Evolutionary conservation across 140 eudicot genomes (phyloP).

Genomic region (Cichorium intybus): DNA sequence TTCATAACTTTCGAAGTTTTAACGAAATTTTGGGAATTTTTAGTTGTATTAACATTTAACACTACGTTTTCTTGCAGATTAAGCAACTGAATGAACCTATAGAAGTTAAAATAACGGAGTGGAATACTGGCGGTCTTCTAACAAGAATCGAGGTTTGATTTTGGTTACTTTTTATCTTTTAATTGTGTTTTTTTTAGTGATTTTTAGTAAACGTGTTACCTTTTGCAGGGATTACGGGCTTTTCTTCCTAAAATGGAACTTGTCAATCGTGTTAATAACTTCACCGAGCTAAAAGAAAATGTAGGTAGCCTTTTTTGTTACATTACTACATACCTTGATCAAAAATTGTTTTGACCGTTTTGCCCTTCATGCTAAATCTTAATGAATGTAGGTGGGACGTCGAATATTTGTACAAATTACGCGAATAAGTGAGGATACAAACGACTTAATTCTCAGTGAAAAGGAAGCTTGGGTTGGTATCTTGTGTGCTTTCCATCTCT

Average conservation of each 20-base stretch:
- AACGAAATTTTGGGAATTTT: conserved; percentile 7
- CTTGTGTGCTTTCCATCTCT: not conserved
- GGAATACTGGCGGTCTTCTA: conserved; percentile 94
- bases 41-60: conserved; percentile 14
- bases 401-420: conserved; percentile 65
- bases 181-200: not conserved
- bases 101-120: conserved; percentile 82
- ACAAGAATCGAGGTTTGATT: conserved; percentile 85
- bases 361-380: not conserved
- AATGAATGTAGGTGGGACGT: conserved; percentile 72
- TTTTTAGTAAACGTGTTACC: not conserved
- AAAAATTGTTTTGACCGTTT: not conserved
- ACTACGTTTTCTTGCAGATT: conserved; percentile 49
- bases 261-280: conserved; percentile 63
- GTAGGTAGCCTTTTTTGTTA: conserved; percentile 32
- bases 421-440: conserved; percentile 74
- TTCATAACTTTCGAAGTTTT: not conserved
- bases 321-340: not conserved
- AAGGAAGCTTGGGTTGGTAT: conserved; percentile 83
- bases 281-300: conserved; percentile 70
- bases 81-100: conserved; percentile 83
- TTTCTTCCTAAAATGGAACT: conserved; percentile 88
- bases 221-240: conserved; percentile 81
- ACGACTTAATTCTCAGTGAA: conserved; percentile 87
- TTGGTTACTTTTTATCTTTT: not conserved